Percentiles rank a stretch among this genome's conserved stretches.
These are phyloP conservation scores for Pseudocercospora ulei DNA, from an alignment of 2,329 filamentous ascomycete genomes.

Conservation along the genomic window DNA sequence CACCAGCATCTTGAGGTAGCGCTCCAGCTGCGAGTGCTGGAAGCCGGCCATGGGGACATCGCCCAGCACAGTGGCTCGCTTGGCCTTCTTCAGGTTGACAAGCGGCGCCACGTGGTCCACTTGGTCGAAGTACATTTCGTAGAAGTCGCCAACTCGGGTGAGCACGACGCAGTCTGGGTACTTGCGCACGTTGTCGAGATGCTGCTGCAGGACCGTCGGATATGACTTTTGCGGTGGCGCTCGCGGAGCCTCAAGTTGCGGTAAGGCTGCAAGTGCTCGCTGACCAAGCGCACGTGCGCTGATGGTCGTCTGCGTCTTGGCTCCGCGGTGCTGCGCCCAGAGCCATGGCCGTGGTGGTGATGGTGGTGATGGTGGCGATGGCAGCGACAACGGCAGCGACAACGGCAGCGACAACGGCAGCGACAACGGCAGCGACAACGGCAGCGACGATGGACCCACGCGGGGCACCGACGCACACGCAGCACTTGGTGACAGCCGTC, in stretches of 20 bases:
- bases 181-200: constrained; percentile 76
- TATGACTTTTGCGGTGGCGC: constrained; percentile 48
- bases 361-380: too few relatives aligned
- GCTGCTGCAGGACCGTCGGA: constrained; percentile 81
- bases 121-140: constrained; percentile 95
- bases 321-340: constrained; percentile 22
- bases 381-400: too few relatives aligned
- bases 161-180: constrained; percentile 85
- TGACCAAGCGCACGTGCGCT: constrained; percentile 46
- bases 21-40: constrained; percentile 82
- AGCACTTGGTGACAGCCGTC: not conserved
- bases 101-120: constrained; percentile 80
- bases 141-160: constrained; percentile 89
- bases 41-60: constrained; percentile 91
- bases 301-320: constrained; percentile 37
- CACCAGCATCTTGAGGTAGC: constrained; percentile 85
- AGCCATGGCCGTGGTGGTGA: constrained; percentile 13
- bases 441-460: too few relatives aligned
- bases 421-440: too few relatives aligned
- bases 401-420: too few relatives aligned
- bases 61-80: constrained; percentile 67
- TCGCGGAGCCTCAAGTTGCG: constrained; percentile 38
- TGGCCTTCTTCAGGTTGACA: constrained; percentile 75
- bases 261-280: constrained; percentile 43
- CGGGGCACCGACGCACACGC: not conserved